Conservation (phyloP, 495 filamentous ascomycete genomes). For the Lophiotrema nucula region DNA sequence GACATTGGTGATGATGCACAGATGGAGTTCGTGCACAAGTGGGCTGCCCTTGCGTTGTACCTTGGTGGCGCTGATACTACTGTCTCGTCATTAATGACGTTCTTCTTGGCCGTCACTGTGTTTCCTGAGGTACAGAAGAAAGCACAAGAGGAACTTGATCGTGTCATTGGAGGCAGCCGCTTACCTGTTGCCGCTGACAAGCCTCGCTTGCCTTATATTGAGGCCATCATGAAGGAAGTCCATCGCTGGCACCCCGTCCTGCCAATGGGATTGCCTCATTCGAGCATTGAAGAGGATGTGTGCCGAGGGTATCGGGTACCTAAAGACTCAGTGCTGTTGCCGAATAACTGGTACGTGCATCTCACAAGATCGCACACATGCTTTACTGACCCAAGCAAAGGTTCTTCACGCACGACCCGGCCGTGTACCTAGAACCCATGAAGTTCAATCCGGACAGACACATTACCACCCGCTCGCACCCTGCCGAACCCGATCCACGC, state of each 20-base stretch:
- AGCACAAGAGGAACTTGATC: conserved; percentile 60
- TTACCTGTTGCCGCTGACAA: conserved; percentile 43
- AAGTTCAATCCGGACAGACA: conserved; percentile 47
- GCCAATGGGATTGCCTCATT: conserved; percentile 56
- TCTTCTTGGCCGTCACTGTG: conserved; percentile 51
- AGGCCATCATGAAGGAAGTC: conserved; percentile 48
- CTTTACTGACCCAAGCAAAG: conserved; percentile 4
- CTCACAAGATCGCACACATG: neutral
- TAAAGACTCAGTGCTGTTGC: conserved; percentile 45
- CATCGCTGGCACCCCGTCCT: conserved; percentile 49
- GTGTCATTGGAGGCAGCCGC: conserved; percentile 44
- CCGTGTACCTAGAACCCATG: conserved; percentile 39
- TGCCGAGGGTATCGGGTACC: conserved; percentile 47
- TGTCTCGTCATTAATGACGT: conserved; percentile 42
- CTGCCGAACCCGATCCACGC: conserved; percentile 40
- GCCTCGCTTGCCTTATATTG: conserved; percentile 45
- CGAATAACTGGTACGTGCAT: conserved; percentile 43
- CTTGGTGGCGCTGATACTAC: conserved; percentile 60
- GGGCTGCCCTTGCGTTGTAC: conserved; percentile 53
- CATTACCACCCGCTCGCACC: conserved; percentile 28
- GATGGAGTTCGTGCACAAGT: conserved; percentile 43
- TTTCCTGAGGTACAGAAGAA: conserved; percentile 52
- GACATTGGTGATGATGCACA: conserved; percentile 33
- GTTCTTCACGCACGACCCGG: conserved; percentile 41
- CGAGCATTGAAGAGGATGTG: conserved; percentile 51